Evolutionary conservation across 1,284 basidiomycete species (phyloP).

Genomic region (Tremellales sp.): DNA sequence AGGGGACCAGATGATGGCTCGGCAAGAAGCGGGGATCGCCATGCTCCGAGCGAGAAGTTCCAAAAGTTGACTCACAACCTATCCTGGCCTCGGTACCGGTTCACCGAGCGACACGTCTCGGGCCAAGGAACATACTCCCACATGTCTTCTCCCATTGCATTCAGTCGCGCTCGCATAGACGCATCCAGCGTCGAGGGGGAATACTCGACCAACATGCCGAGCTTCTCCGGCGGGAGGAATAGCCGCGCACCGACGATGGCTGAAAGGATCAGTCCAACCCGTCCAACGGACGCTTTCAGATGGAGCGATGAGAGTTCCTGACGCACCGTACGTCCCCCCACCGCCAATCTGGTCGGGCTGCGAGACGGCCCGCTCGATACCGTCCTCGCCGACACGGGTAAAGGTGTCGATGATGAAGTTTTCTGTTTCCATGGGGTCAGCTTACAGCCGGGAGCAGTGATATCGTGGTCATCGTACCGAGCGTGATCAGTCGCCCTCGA

Average conservation of each 20-base stretch:
- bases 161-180: slow-evolving; percentile 23
- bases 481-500: slow-evolving; percentile 6
- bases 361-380: slow-evolving; percentile 25
- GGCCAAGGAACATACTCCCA: too few relatives aligned
- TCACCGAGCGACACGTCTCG: slow-evolving; percentile 37
- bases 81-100: slow-evolving; percentile 33
- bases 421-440: slow-evolving; percentile 16
- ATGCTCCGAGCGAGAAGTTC: too few relatives aligned
- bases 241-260: slow-evolving; percentile 43
- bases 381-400: slow-evolving; percentile 31
- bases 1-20: too few relatives aligned
- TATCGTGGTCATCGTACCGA: slow-evolving; percentile 6
- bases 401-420: slow-evolving; percentile 47
- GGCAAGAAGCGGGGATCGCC: too few relatives aligned
- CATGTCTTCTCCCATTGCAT: slow-evolving; percentile 36
- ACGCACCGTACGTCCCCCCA: slow-evolving; percentile 44
- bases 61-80: slow-evolving; percentile 30
- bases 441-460: background rate
- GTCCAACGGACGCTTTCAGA: background rate
- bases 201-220: slow-evolving; percentile 43
- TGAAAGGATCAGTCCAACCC: slow-evolving; percentile 9
- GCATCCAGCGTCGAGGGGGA: slow-evolving; percentile 25
- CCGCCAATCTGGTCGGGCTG: slow-evolving; percentile 42
- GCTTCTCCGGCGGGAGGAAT: slow-evolving; percentile 30
- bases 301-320: background rate